Percentiles rank a stretch among this genome's conserved stretches.
These are phyloP conservation scores for Fulvia fulva DNA, from an alignment of 2,329 filamentous ascomycete species.

Conservation along the genomic window DNA sequence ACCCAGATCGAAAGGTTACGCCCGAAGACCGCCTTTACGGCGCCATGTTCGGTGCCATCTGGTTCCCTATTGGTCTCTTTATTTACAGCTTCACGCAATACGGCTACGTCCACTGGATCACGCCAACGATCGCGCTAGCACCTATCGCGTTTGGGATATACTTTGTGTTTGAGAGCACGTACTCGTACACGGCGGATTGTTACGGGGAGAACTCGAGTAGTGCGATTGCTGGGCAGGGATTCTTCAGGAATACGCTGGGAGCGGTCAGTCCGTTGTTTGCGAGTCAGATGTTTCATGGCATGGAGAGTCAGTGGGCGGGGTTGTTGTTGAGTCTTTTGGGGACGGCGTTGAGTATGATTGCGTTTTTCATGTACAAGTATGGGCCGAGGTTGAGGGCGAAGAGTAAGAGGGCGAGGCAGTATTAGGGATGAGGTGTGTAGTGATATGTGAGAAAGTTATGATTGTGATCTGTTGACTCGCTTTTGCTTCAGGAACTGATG, in stretches of 20 bases:
- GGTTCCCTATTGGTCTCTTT: slow-evolving; percentile 48
- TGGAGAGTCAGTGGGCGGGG: slow-evolving; percentile 52
- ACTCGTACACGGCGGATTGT: slow-evolving; percentile 52
- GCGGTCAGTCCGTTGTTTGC: slow-evolving; percentile 52
- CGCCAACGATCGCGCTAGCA: slow-evolving; percentile 47
- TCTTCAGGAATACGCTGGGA: slow-evolving; percentile 52
- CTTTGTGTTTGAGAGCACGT: slow-evolving; percentile 48
- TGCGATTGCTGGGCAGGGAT: slow-evolving; percentile 49
- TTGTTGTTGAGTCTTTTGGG: slow-evolving; percentile 47
- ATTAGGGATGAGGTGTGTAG: slow-evolving; percentile 24
- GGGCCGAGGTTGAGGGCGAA: slow-evolving; percentile 17
- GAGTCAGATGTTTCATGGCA: slow-evolving; percentile 51
- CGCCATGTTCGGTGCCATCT: slow-evolving; percentile 47
- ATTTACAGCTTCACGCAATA: slow-evolving; percentile 55
- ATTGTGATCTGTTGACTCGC: background rate
- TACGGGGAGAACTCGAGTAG: slow-evolving; percentile 46
- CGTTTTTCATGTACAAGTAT: slow-evolving; percentile 35
- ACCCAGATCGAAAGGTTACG: slow-evolving; percentile 35
- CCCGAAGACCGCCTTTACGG: slow-evolving; percentile 49
- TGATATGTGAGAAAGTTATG: slow-evolving; percentile 19
- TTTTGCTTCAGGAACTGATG: background rate
- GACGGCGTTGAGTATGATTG: slow-evolving; percentile 40
- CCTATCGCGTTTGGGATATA: slow-evolving; percentile 53
- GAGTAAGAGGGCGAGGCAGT: slow-evolving; percentile 17
- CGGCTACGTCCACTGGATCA: slow-evolving; percentile 47